phyloP scores from a whole-genome alignment of 352 stramenopile genomes.

The Phytophthora vignae region DNA sequence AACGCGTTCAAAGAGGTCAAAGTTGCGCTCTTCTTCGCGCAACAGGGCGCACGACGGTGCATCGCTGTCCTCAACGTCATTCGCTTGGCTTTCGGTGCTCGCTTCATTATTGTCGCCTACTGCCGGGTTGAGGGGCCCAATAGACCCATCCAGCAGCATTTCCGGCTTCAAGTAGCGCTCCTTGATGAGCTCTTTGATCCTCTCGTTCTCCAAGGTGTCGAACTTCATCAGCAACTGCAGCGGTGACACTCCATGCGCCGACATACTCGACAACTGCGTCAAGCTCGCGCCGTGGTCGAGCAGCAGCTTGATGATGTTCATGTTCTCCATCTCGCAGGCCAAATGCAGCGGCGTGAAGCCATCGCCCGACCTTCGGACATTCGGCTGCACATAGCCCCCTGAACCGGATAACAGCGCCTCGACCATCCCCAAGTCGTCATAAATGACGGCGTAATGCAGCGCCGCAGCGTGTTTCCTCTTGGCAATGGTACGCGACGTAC shows the following conservation, averaged over 20 bases:
- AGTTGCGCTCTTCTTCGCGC: slow-evolving; percentile 59
- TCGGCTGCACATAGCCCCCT: slow-evolving; percentile 52
- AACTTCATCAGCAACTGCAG: slow-evolving; percentile 62
- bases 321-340: slow-evolving; percentile 62
- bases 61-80: slow-evolving; percentile 27
- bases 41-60: slow-evolving; percentile 56
- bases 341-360: slow-evolving; percentile 74
- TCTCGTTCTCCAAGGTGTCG: slow-evolving; percentile 55
- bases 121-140: not conserved
- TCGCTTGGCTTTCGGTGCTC: not conserved
- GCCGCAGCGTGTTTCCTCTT: slow-evolving; percentile 58
- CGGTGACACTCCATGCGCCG: slow-evolving; percentile 50
- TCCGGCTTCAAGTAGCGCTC: slow-evolving; percentile 49
- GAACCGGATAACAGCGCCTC: slow-evolving; percentile 39
- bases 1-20: slow-evolving; percentile 55
- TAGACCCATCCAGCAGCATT: slow-evolving; percentile 51
- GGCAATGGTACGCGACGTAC: slow-evolving; percentile 29
- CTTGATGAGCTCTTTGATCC: slow-evolving; percentile 51
- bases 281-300: slow-evolving; percentile 61
- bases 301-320: slow-evolving; percentile 57
- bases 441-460: slow-evolving; percentile 74
- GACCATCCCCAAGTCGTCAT: slow-evolving; percentile 57
- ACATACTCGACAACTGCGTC: slow-evolving; percentile 55
- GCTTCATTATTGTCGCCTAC: not conserved
- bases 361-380: slow-evolving; percentile 65